phyloP scores from a whole-genome alignment of 2,329 filamentous ascomycete genomes.

The Ascochyta lentis region DNA sequence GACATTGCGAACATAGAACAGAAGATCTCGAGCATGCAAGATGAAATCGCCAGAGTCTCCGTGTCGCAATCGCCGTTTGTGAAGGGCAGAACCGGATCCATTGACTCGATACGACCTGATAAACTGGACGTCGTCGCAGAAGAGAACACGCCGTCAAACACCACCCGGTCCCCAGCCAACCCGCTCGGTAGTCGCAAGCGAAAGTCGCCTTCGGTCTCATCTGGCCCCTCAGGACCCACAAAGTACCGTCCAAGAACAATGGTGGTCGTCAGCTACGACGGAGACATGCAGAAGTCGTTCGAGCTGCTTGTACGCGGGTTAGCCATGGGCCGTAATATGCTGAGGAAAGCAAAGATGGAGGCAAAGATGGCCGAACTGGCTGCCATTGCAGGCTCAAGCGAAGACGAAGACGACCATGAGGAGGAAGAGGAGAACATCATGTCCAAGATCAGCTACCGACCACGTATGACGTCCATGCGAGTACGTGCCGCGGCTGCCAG shows the following conservation, averaged over 20 bases:
- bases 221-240: slow-evolving; percentile 51
- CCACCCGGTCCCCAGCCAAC: slow-evolving; percentile 25
- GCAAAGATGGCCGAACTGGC: slow-evolving; percentile 67
- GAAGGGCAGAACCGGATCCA: slow-evolving; percentile 44
- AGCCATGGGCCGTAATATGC: slow-evolving; percentile 78
- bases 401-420: slow-evolving; percentile 36
- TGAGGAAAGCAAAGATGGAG: slow-evolving; percentile 88
- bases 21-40: slow-evolving; percentile 45
- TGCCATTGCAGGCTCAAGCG: slow-evolving; percentile 41
- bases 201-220: slow-evolving; percentile 52
- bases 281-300: slow-evolving; percentile 81
- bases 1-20: slow-evolving; percentile 40
- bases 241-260: slow-evolving; percentile 75
- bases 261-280: slow-evolving; percentile 92
- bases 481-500: slow-evolving; percentile 26
- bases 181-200: slow-evolving; percentile 46
- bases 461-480: slow-evolving; percentile 43
- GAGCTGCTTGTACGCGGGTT: slow-evolving; percentile 84
- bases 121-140: slow-evolving; percentile 35
- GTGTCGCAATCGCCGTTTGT: slow-evolving; percentile 35
- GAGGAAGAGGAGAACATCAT: slow-evolving; percentile 37
- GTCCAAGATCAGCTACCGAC: slow-evolving; percentile 48
- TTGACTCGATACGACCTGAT: slow-evolving; percentile 43
- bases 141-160: slow-evolving; percentile 22
- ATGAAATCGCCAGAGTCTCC: slow-evolving; percentile 40